A percentile compares a stretch with the other conserved stretches of the same genome.
phyloP scores from a whole-genome alignment of 805 yeast genomes.

The Saccharomycopsis sp. region DNA sequence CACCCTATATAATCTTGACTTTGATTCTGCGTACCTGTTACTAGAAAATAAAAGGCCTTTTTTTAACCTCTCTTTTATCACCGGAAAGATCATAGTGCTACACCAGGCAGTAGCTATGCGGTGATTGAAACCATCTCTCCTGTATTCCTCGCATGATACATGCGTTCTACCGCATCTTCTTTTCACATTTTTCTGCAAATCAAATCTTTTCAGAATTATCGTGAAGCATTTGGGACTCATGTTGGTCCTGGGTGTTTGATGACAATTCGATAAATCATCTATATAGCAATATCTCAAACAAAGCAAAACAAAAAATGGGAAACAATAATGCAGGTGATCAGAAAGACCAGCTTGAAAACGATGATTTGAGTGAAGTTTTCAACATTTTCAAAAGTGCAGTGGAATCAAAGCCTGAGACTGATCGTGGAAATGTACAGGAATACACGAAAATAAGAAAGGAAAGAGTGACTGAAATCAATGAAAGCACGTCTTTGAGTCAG shows the following conservation, averaged over 20 bases:
- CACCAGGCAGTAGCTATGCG: no score
- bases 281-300: no score
- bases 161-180: neutral
- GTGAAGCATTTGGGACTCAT: neutral
- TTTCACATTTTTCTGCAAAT: neutral
- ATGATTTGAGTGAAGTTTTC: slow-evolving; percentile 15
- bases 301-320: neutral
- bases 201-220: neutral
- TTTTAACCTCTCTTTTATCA: no score
- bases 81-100: no score
- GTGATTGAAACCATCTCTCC: no score
- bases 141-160: neutral
- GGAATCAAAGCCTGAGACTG: neutral
- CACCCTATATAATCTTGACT: no score
- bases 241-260: no score
- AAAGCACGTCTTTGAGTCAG: slow-evolving; percentile 4
- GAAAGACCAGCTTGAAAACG: slow-evolving; percentile 5
- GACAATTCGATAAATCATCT: no score
- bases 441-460: slow-evolving; percentile 8
- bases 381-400: slow-evolving; percentile 17
- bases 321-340: neutral
- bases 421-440: neutral
- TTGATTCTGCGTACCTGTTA: no score
- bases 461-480: slow-evolving; percentile 5
- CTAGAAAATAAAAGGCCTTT: no score